Conservation (phyloP, 352 stramenopile genomes). For the Globisporangium canariense region DNA sequence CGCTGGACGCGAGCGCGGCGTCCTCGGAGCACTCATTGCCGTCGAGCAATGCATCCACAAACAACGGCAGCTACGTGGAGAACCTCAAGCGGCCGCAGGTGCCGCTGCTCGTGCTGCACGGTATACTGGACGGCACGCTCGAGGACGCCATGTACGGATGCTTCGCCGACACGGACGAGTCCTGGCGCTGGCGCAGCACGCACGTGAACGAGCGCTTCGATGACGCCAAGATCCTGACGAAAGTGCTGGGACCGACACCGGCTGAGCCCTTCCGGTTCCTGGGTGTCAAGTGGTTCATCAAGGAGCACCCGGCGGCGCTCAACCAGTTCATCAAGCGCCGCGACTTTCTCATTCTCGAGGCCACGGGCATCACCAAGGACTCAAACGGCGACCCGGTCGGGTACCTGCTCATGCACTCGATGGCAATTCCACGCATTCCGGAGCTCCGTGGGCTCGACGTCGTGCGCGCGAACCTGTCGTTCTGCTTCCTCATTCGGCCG, state of each 20-base stretch:
- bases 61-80: slow-evolving; percentile 14
- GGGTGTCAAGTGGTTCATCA: slow-evolving; percentile 19
- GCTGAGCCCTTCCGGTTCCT: slow-evolving; percentile 18
- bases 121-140: slow-evolving; percentile 16
- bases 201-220: slow-evolving; percentile 18
- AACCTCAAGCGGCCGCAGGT: slow-evolving; percentile 15
- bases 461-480: slow-evolving; percentile 31
- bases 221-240: slow-evolving; percentile 15
- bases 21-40: slow-evolving; percentile 11
- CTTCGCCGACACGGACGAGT: slow-evolving; percentile 18
- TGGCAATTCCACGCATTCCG: slow-evolving; percentile 19
- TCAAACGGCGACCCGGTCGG: slow-evolving; percentile 28
- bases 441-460: slow-evolving; percentile 28
- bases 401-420: slow-evolving; percentile 35
- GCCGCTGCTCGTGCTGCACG: slow-evolving; percentile 14
- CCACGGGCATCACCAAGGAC: slow-evolving; percentile 40
- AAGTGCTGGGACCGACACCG: slow-evolving; percentile 11
- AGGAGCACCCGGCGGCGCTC: slow-evolving; percentile 13
- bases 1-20: slow-evolving; percentile 10
- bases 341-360: slow-evolving; percentile 47
- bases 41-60: not conserved
- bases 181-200: slow-evolving; percentile 16
- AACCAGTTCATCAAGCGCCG: slow-evolving; percentile 37
- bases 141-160: slow-evolving; percentile 20
- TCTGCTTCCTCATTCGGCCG: slow-evolving; percentile 34